These are phyloP conservation scores for Brachypodium distachyon DNA, from an alignment of 202 grass and related monocot species.

Conservation along the genomic window DNA sequence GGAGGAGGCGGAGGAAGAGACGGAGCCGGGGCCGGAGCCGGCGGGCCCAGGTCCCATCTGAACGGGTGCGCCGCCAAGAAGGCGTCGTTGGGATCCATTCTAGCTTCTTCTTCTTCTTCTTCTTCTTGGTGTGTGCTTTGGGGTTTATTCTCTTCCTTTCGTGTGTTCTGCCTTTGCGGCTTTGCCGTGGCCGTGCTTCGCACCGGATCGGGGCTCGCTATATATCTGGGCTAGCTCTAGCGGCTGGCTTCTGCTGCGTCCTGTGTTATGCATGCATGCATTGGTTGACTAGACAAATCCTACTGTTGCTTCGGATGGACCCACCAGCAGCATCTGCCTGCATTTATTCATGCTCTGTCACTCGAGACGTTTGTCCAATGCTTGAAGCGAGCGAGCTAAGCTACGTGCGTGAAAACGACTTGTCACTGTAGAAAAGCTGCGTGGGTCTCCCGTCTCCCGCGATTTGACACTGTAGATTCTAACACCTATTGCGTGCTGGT, in stretches of 20 bases:
- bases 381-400: constrained; percentile 1
- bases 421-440: constrained; percentile 49
- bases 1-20: background rate
- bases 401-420: constrained; percentile 34
- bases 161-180: background rate
- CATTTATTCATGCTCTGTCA: background rate
- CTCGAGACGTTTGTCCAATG: background rate
- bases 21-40: constrained; percentile 11
- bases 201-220: background rate
- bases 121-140: background rate
- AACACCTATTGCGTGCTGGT: constrained; percentile 25
- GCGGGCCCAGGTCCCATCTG: constrained; percentile 55
- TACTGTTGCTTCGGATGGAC: background rate
- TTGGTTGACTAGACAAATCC: constrained; percentile 37
- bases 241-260: too few species aligned
- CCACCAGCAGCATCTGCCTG: background rate
- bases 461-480: constrained; percentile 66
- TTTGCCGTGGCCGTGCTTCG: background rate
- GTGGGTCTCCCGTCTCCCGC: background rate
- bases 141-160: background rate
- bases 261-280: background rate
- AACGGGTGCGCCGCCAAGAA: constrained; percentile 64
- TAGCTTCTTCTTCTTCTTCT: background rate
- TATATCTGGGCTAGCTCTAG: too few species aligned
- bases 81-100: constrained; percentile 48